Evolutionary conservation across 2,329 filamentous ascomycete species (phyloP).

Genomic region (Aulographum hederae): DNA sequence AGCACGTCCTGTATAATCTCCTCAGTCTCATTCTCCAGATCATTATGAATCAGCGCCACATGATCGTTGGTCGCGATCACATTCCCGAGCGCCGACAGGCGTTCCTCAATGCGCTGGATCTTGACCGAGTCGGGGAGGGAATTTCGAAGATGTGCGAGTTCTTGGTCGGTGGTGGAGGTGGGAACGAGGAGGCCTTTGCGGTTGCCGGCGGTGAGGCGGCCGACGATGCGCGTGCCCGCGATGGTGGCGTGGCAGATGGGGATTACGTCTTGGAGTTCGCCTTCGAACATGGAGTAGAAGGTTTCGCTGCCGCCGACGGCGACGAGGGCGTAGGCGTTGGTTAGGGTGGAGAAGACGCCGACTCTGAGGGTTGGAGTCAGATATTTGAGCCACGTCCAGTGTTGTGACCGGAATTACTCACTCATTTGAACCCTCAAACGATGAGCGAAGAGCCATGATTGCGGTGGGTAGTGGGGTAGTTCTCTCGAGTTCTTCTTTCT

Average conservation of each 20-base stretch:
- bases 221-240: slow-evolving; percentile 88
- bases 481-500: background rate
- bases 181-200: slow-evolving; percentile 92
- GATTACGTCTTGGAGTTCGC: slow-evolving; percentile 91
- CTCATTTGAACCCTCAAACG: slow-evolving; percentile 88
- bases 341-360: slow-evolving; percentile 90
- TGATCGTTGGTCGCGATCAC: slow-evolving; percentile 96
- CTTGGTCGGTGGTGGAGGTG: slow-evolving; percentile 91
- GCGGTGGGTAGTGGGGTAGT: background rate
- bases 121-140: slow-evolving; percentile 79
- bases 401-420: slow-evolving; percentile 33
- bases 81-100: slow-evolving; percentile 86
- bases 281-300: slow-evolving; percentile 89
- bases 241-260: slow-evolving; percentile 95
- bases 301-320: slow-evolving; percentile 93
- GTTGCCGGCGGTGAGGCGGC: slow-evolving; percentile 89
- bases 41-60: slow-evolving; percentile 88
- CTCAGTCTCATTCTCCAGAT: slow-evolving; percentile 93
- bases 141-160: slow-evolving; percentile 92
- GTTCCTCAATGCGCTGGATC: slow-evolving; percentile 95
- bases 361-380: slow-evolving; percentile 39
- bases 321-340: slow-evolving; percentile 91
- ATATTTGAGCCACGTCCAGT: background rate
- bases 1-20: slow-evolving; percentile 94
- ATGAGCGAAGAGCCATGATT: slow-evolving; percentile 33